These are phyloP conservation scores for Bocquillonia castaneifolia DNA, from an alignment of 441 rosid genomes.

Conservation along the genomic window DNA sequence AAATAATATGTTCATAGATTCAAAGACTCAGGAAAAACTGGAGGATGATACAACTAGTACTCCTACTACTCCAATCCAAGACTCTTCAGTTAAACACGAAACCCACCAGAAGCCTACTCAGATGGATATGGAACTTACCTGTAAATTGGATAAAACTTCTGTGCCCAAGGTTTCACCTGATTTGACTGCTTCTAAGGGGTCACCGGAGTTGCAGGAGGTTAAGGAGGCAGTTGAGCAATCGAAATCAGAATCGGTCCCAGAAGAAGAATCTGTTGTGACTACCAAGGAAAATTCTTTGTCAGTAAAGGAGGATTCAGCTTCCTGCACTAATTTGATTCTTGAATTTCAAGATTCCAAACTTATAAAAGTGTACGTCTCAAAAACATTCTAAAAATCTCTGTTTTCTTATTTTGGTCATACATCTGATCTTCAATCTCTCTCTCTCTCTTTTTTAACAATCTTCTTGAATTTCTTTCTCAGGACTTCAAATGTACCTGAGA, in stretches of 20 bases:
- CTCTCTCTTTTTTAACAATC: conserved; percentile 1
- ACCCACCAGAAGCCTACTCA: conserved; percentile 2
- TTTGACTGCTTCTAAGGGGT: conserved; percentile 12
- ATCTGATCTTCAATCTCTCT: too few species aligned
- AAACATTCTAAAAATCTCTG: conserved; percentile 12
- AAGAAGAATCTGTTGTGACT: conserved; percentile 25
- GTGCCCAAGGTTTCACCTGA: conserved; percentile 15
- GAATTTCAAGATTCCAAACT: conserved; percentile 27
- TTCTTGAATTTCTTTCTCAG: conserved; percentile 26
- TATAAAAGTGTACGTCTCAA: conserved; percentile 36
- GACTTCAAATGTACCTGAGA: conserved; percentile 30
- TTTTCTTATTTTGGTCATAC: not conserved
- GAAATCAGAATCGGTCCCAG: conserved; percentile 20
- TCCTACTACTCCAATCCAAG: conserved; percentile 11
- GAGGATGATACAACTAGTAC: conserved; percentile 29
- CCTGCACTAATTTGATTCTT: conserved; percentile 19
- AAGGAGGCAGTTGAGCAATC: conserved; percentile 22
- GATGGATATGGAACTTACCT: conserved; percentile 18
- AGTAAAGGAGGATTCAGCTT: conserved; percentile 23
- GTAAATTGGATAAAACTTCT: conserved; percentile 12
- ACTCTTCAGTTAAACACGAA: conserved; percentile 22
- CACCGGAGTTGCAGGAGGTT: conserved; percentile 14
- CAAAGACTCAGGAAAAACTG: conserved; percentile 26
- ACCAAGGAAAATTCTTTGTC: conserved; percentile 15
- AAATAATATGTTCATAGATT: conserved; percentile 20